These are phyloP conservation scores for Santalum album DNA, from an alignment of 164 flowering plant genomes.

Conservation along the genomic window DNA sequence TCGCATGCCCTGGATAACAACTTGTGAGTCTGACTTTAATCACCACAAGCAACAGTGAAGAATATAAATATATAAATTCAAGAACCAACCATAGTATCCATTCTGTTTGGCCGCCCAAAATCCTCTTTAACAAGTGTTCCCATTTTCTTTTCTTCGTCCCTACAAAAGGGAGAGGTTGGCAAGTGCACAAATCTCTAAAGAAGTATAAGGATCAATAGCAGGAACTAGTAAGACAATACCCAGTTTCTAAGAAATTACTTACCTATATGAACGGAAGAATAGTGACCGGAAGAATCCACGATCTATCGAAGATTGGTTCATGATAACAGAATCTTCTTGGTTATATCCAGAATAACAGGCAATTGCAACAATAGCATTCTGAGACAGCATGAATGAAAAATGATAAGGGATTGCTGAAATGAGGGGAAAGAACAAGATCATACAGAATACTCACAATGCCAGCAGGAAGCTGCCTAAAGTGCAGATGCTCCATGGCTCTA, in stretches of 20 bases:
- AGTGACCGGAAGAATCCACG: constrained; percentile 94
- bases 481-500: constrained; percentile 96
- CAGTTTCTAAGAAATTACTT: not conserved
- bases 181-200: too few relatives aligned
- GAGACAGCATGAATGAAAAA: constrained; percentile 3
- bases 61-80: not conserved
- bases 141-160: constrained; percentile 91
- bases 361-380: constrained; percentile 96
- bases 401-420: not conserved
- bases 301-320: constrained; percentile 99
- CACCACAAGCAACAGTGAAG: not conserved
- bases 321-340: constrained; percentile 96
- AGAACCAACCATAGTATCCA: constrained; percentile 75
- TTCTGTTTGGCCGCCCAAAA: constrained; percentile 91
- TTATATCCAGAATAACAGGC: constrained; percentile 96
- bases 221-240: not conserved
- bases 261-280: constrained; percentile 93
- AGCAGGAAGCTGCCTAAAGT: constrained; percentile 96
- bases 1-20: constrained; percentile 75
- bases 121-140: constrained; percentile 98
- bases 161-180: constrained; percentile 7
- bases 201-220: not conserved
- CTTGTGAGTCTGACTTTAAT: not conserved
- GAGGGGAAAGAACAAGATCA: not conserved
- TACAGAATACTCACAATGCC: constrained; percentile 63